A percentile compares a stretch with the other conserved stretches of the same genome.
Evolutionary conservation across 148 eudicot species (phyloP).

Genomic region (Vaccinium corymbosum): DNA sequence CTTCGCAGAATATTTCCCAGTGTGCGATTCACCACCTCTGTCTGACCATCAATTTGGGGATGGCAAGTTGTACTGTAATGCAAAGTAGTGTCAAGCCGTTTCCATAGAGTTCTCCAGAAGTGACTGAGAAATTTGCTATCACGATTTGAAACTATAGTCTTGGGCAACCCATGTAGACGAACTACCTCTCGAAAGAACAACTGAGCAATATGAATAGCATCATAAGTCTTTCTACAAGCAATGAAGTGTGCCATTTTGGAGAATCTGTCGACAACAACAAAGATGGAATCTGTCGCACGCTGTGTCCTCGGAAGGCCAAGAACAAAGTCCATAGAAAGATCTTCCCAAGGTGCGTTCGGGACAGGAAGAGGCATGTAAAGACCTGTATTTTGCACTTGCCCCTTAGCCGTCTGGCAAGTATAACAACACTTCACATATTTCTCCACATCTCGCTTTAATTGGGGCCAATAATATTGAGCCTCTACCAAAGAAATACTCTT

Average conservation of each 20-base stretch:
- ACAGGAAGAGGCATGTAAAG: not conserved
- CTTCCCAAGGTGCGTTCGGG: not conserved
- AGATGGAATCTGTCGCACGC: not conserved
- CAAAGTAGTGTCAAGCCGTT: not conserved
- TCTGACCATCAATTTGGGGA: not conserved
- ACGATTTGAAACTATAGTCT: not conserved
- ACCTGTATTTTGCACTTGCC: not conserved
- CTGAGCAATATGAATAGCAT: not conserved
- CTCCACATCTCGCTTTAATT: not conserved
- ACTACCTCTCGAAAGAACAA: not conserved
- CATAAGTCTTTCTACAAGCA: conserved; percentile 1
- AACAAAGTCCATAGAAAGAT: conserved; percentile 10
- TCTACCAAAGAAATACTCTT: not conserved
- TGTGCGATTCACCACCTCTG: conserved; percentile 1
- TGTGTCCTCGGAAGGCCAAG: conserved; percentile 4
- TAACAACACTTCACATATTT: not conserved
- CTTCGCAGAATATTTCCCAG: not conserved
- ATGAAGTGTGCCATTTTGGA: conserved; percentile 10
- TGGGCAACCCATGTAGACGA: not conserved
- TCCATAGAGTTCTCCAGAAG: conserved; percentile 6
- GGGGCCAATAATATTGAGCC: conserved; percentile 9
- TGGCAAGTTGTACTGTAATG: not conserved
- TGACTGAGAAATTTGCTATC: not conserved
- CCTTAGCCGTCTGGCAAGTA: not conserved
- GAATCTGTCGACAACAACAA: not conserved